phyloP scores from a whole-genome alignment of 345 rosid species.

The Eucalyptus regnans region DNA sequence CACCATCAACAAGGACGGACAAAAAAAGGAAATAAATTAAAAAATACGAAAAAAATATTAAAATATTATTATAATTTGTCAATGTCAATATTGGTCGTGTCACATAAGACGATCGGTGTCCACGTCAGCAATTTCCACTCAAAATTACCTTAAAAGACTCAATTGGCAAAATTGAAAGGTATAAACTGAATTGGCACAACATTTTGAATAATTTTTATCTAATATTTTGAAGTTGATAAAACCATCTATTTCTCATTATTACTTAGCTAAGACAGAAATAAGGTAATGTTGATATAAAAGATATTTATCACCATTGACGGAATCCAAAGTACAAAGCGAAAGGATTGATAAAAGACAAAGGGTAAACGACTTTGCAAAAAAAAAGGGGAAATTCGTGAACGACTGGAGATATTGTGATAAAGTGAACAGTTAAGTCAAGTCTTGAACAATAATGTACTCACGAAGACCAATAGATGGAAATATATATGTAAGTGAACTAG shows the following conservation, averaged over 20 bases:
- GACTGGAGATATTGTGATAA: not conserved
- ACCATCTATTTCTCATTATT: not conserved
- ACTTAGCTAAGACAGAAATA: too few species aligned
- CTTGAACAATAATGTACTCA: not conserved
- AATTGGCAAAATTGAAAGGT: not conserved
- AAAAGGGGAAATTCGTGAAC: too few species aligned
- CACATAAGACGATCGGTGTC: fast-evolving
- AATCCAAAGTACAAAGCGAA: not conserved
- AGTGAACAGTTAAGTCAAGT: not conserved
- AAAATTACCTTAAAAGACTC: not conserved
- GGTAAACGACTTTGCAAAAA: not conserved
- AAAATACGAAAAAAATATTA: too few species aligned
- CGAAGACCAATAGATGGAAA: not conserved
- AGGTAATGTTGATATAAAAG: not conserved
- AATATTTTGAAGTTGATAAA: too few species aligned
- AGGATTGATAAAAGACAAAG: not conserved
- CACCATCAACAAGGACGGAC: not conserved
- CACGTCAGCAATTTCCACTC: not conserved
- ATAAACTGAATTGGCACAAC: too few species aligned
- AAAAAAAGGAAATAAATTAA: too few species aligned
- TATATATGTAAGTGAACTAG: not conserved
- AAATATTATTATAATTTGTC: too few species aligned
- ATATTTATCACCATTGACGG: not conserved
- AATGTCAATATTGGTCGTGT: fast-evolving
- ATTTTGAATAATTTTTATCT: too few species aligned